Evolutionary conservation across 768 basidiomycete genomes (phyloP).

Genomic region (Mycena polygramma): DNA sequence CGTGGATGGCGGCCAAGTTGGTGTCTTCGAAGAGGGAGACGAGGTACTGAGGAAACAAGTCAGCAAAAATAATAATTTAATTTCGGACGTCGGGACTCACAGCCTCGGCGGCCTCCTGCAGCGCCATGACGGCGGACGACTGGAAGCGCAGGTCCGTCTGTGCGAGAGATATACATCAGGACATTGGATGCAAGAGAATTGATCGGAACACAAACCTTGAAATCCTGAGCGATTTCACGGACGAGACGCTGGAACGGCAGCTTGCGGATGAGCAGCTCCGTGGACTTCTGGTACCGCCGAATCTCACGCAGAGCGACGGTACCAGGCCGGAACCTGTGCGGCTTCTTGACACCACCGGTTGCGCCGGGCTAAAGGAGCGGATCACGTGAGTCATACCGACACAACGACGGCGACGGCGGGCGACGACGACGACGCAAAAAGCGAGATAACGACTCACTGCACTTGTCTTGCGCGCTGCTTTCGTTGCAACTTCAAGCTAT

Average conservation of each 20-base stretch:
- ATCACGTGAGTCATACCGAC: constrained; percentile 23
- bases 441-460: constrained; percentile 65
- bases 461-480: constrained; percentile 93
- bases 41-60: constrained; percentile 62
- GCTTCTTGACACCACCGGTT: constrained; percentile 99
- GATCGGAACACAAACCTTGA: constrained; percentile 68
- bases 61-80: not conserved
- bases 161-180: constrained; percentile 22
- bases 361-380: constrained; percentile 58
- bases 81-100: constrained; percentile 17
- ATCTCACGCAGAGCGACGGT: constrained; percentile 99
- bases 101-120: constrained; percentile 93
- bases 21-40: constrained; percentile 91
- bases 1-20: constrained; percentile 92
- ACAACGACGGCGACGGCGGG: constrained; percentile 31
- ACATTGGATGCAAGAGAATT: constrained; percentile 15
- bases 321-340: constrained; percentile 96
- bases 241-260: constrained; percentile 99
- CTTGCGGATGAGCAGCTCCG: constrained; percentile 99
- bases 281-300: constrained; percentile 97
- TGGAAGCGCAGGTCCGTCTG: constrained; percentile 96
- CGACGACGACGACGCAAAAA: constrained; percentile 43
- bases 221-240: constrained; percentile 96
- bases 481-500: no score
- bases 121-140: constrained; percentile 93